Conservation (phyloP, 2,329 filamentous ascomycete genomes). For the Stagonosporopsis rhizophila region DNA sequence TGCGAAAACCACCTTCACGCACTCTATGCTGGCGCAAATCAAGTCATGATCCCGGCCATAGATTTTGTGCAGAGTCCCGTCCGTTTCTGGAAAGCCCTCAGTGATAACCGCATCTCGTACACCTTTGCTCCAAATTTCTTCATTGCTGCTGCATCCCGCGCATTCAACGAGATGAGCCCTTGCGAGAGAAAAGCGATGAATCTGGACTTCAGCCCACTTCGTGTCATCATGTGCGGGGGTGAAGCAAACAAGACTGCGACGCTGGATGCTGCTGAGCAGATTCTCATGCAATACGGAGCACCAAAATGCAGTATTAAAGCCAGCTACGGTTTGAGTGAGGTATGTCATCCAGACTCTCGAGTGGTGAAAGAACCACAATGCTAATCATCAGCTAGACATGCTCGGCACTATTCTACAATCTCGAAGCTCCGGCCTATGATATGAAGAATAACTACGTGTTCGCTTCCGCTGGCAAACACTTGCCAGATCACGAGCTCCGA, state of each 20-base stretch:
- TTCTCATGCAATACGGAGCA: constrained; percentile 46
- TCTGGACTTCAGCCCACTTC: constrained; percentile 42
- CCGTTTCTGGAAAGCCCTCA: constrained; percentile 51
- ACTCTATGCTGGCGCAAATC: constrained; percentile 50
- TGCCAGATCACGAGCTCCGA: constrained; percentile 52
- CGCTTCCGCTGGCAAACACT: constrained; percentile 50
- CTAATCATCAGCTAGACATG: constrained; percentile 52
- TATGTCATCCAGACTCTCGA: not conserved
- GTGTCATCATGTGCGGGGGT: constrained; percentile 53
- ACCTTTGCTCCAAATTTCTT: constrained; percentile 59
- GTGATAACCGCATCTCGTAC: constrained; percentile 51
- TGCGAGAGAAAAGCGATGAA: not conserved
- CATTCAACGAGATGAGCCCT: constrained; percentile 9
- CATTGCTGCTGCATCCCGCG: constrained; percentile 29
- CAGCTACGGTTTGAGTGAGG: constrained; percentile 59
- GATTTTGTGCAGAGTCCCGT: constrained; percentile 52
- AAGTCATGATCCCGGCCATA: constrained; percentile 56
- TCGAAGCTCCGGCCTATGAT: constrained; percentile 53
- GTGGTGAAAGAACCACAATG: not conserved
- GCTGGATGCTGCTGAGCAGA: constrained; percentile 33
- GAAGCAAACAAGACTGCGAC: constrained; percentile 54
- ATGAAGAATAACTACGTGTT: constrained; percentile 35
- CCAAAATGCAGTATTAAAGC: constrained; percentile 48
- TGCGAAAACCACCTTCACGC: constrained; percentile 62
- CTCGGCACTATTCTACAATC: constrained; percentile 57